Percentiles rank a stretch among this genome's conserved stretches.
These are phyloP conservation scores for Combretum micranthum DNA, from an alignment of 345 rosid species.

Conservation along the genomic window DNA sequence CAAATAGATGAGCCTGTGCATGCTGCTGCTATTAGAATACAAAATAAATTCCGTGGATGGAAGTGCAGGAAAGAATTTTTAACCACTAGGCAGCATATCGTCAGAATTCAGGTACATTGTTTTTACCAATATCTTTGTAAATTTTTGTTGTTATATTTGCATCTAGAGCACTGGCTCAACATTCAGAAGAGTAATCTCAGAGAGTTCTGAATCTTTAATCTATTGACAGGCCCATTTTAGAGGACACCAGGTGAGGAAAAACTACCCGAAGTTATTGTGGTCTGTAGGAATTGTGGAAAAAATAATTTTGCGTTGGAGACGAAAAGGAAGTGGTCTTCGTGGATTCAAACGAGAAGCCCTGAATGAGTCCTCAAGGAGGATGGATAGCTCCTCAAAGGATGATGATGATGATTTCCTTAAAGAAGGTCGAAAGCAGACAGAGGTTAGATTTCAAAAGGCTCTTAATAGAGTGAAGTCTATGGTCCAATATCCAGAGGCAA, in stretches of 20 bases:
- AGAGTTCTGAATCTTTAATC: constrained; percentile 8
- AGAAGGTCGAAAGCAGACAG: constrained; percentile 84
- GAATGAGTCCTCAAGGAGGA: constrained; percentile 31
- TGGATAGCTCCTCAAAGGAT: constrained; percentile 35
- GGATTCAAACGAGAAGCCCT: constrained; percentile 68
- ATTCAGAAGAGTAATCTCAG: too few relatives aligned
- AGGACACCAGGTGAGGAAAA: constrained; percentile 88
- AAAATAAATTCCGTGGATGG: constrained; percentile 84
- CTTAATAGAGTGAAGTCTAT: constrained; percentile 89
- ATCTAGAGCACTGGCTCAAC: too few relatives aligned
- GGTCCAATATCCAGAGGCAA: constrained; percentile 83
- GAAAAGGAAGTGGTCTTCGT: constrained; percentile 83
- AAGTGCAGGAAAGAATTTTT: constrained; percentile 82
- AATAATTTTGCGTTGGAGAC: constrained; percentile 88
- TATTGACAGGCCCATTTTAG: constrained; percentile 75
- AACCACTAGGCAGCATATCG: constrained; percentile 64
- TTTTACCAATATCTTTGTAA: neutral
- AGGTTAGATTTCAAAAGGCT: constrained; percentile 71
- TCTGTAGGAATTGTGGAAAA: constrained; percentile 91
- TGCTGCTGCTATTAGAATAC: constrained; percentile 76
- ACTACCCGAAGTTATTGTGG: constrained; percentile 73
- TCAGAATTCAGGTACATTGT: constrained; percentile 69
- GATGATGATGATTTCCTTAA: constrained; percentile 79
- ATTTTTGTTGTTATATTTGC: neutral
- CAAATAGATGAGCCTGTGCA: constrained; percentile 56